Evolutionary conservation across 306 rosid genomes (phyloP), one percentile per base, ranked within the genome.

Genomic region (Astragalus membranaceus): DNA sequence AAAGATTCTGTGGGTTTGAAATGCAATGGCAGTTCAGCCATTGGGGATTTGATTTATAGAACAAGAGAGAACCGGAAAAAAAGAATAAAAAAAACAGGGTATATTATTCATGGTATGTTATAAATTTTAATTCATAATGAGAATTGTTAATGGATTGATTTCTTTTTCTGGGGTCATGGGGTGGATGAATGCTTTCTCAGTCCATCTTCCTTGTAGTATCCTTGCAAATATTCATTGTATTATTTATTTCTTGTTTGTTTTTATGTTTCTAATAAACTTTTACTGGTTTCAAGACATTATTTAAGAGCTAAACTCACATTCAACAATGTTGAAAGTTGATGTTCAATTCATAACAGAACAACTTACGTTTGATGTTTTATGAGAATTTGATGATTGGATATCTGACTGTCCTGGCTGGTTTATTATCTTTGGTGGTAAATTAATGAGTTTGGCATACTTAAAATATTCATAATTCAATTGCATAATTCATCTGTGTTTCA

Each of bases 151-250:
- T 47, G 64, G 78, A 52, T 67, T 54, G 76, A 53, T 72, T 54
- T 79, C 71, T 52, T 82, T 66, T 65, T 77, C 46, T 63, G 37
- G 79, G 72, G 58, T 41, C 2, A 1, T 33, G 63, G 78, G 81
- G 44, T 70, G 78, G 69, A 65, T 72, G 44, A 33, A 44, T 59
- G 73, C 63, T 83, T 64, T 56, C 36, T 64, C 73, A 52, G 33
- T 36, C 63, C 75, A 77, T 46, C 61, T 62, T 68, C 65, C 73
- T 36, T 68, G 76, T 63, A 77, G 85, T 70, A 77, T 71, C 64
- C 70, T 72, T 71, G 78, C 51, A 82, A 61, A 79, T 61, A 74
- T 79, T 81, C 82, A 74, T 80, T 73, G 75, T 80, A 80, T 82
- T 85, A 75, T 79, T 85, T 79, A 73, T 82, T 69, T 58, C 85